Conservation (phyloP, 1,284 basidiomycete genomes). For the Tranzscheliella williamsii region DNA sequence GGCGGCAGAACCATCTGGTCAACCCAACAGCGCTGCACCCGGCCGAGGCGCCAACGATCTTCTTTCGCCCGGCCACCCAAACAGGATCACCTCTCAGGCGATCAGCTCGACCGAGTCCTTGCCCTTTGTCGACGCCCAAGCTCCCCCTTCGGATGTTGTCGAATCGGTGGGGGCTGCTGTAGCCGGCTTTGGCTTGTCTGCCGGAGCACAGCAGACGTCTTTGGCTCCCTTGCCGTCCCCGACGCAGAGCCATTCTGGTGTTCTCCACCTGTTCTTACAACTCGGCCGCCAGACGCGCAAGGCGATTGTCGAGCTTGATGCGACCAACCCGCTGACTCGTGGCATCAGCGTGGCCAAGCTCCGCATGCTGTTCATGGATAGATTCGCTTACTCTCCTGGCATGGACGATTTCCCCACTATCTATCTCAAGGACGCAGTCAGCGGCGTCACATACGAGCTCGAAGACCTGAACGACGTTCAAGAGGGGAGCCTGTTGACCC, state of each 20-base stretch:
- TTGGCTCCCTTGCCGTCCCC: neutral
- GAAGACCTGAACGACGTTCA: conserved; percentile 93
- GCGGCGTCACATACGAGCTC: conserved; percentile 90
- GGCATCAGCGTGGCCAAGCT: conserved; percentile 72
- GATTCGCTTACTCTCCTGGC: conserved; percentile 85
- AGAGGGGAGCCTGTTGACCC: conserved; percentile 80
- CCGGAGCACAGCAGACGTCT: neutral
- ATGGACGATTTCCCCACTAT: conserved; percentile 93
- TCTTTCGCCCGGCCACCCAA: conserved; percentile 8
- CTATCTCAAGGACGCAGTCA: conserved; percentile 86
- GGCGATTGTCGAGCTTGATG: conserved; percentile 68
- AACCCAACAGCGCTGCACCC: conserved; percentile 1
- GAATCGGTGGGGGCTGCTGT: neutral
- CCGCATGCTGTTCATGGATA: conserved; percentile 88
- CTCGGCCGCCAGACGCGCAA: conserved; percentile 91
- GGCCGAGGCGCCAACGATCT: conserved; percentile 2
- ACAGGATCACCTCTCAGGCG: conserved; percentile 20
- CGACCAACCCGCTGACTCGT: conserved; percentile 15
- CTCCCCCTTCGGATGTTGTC: conserved; percentile 6
- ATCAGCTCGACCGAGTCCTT: conserved; percentile 42
- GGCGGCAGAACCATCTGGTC: neutral
- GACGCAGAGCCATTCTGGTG: neutral
- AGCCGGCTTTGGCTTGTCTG: neutral
- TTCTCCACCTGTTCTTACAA: conserved; percentile 74
- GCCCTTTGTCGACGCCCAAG: conserved; percentile 37